phyloP scores from a whole-genome alignment of 768 basidiomycete genomes.

The Lentinus tigrinus region DNA sequence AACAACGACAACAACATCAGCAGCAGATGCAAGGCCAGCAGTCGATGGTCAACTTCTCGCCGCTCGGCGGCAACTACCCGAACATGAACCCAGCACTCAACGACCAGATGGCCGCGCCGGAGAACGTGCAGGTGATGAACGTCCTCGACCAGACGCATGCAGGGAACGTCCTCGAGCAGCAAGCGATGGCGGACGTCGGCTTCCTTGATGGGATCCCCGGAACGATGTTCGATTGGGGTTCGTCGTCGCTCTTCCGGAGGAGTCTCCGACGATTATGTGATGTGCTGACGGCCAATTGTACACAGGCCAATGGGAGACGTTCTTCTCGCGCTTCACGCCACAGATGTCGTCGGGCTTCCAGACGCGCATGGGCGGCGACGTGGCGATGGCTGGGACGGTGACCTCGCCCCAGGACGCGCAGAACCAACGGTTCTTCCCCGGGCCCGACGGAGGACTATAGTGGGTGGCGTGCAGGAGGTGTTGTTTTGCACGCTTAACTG shows the following conservation, averaged over 20 bases:
- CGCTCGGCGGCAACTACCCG: conserved; percentile 38
- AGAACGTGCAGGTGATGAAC: conserved; percentile 76
- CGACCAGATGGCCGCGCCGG: conserved; percentile 35
- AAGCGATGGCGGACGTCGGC: conserved; percentile 64
- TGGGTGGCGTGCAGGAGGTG: not conserved
- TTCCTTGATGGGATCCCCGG: conserved; percentile 80
- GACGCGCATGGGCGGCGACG: conserved; percentile 7
- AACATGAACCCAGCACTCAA: conserved; percentile 84
- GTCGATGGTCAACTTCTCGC: conserved; percentile 53
- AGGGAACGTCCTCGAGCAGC: conserved; percentile 54
- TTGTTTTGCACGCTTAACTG: not conserved
- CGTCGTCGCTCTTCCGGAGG: conserved; percentile 22
- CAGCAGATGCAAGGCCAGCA: conserved; percentile 7
- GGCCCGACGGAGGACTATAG: conserved; percentile 12
- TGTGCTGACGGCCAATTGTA: not conserved
- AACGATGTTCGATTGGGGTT: conserved; percentile 87
- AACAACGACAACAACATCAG: conserved; percentile 3
- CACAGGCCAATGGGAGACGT: conserved; percentile 79
- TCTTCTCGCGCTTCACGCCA: conserved; percentile 61
- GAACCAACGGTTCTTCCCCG: conserved; percentile 9
- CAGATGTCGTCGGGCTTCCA: not conserved
- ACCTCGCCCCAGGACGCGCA: conserved; percentile 15
- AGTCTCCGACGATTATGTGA: not conserved
- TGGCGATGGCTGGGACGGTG: conserved; percentile 8
- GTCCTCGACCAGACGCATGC: conserved; percentile 62